A percentile compares a stretch with the other conserved stretches of the same genome.
Evolutionary conservation across 768 basidiomycete species (phyloP).

Genomic region (Sarcodon sp.): DNA sequence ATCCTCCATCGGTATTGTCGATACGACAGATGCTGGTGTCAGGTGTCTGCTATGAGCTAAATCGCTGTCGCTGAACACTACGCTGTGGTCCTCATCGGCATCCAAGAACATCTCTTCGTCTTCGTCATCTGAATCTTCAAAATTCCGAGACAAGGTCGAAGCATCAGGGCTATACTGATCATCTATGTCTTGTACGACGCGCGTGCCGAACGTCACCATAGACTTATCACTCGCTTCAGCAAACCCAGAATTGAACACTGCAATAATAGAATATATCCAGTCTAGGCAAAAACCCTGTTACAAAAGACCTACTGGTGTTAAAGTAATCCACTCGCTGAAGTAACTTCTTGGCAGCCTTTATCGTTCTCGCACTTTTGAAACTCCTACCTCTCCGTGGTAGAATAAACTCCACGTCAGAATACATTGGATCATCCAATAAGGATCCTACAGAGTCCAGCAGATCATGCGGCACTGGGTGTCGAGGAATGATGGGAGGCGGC

Average conservation of each 20-base stretch:
- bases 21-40: not conserved
- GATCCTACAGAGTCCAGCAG: slow-evolving; percentile 62
- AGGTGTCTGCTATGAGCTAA: not conserved
- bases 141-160: slow-evolving; percentile 23
- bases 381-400: slow-evolving; percentile 36
- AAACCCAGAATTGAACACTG: slow-evolving; percentile 69
- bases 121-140: slow-evolving; percentile 39
- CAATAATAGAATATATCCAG: not conserved
- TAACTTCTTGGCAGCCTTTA: slow-evolving; percentile 60
- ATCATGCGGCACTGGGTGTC: slow-evolving; percentile 48
- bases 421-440: slow-evolving; percentile 68
- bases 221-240: slow-evolving; percentile 35
- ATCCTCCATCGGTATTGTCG: slow-evolving; percentile 15
- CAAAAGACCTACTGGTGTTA: slow-evolving; percentile 39
- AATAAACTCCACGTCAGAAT: slow-evolving; percentile 78
- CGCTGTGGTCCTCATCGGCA: slow-evolving; percentile 17
- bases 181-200: slow-evolving; percentile 3
- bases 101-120: slow-evolving; percentile 31
- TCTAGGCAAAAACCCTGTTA: not conserved
- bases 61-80: slow-evolving; percentile 6
- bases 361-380: slow-evolving; percentile 24
- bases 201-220: slow-evolving; percentile 12
- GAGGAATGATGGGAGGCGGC: slow-evolving; percentile 27
- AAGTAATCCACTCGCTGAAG: slow-evolving; percentile 71
- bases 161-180: slow-evolving; percentile 19